Conservation (phyloP, 1,284 basidiomycete genomes). For the Vanrija sp. region DNA sequence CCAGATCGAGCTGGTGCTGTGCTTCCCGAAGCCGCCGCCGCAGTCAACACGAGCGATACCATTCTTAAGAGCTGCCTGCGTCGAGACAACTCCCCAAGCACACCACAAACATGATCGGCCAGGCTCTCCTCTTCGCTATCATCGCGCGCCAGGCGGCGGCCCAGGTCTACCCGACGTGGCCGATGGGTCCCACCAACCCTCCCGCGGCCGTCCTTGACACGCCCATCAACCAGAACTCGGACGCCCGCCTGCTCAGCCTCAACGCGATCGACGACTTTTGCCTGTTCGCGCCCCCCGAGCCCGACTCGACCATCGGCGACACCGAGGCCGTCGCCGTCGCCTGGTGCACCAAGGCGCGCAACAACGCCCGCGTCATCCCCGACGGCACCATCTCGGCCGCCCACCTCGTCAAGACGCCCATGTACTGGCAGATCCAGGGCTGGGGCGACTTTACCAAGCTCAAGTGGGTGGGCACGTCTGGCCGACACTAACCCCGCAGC, state of each 20-base stretch:
- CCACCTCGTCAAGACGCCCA: constrained; percentile 42
- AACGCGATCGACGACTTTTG: constrained; percentile 46
- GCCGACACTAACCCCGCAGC: constrained; percentile 16
- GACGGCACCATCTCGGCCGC: constrained; percentile 44
- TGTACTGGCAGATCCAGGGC: constrained; percentile 53
- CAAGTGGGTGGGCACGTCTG: constrained; percentile 14
- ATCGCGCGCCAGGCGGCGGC: background rate
- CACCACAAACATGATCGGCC: background rate
- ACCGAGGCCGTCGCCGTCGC: constrained; percentile 40
- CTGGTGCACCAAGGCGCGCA: constrained; percentile 37
- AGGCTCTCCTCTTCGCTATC: background rate
- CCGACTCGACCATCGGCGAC: constrained; percentile 35
- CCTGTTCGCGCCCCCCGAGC: constrained; percentile 38
- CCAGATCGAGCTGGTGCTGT: too few relatives aligned
- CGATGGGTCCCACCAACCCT: constrained; percentile 45
- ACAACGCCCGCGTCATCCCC: constrained; percentile 39
- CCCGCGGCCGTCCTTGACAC: constrained; percentile 24
- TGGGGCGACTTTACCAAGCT: constrained; percentile 48
- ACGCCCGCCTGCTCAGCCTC: constrained; percentile 35
- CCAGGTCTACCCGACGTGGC: constrained; percentile 33
- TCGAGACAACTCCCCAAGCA: too few relatives aligned
- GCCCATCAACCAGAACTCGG: constrained; percentile 40
- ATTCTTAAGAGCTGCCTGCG: too few relatives aligned
- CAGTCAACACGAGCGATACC: too few relatives aligned
- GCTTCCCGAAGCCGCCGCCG: too few relatives aligned